Percentiles rank a stretch among this genome's conserved stretches.
Evolutionary conservation across 345 rosid species (phyloP).

Genomic region (Aurinia saxatilis): DNA sequence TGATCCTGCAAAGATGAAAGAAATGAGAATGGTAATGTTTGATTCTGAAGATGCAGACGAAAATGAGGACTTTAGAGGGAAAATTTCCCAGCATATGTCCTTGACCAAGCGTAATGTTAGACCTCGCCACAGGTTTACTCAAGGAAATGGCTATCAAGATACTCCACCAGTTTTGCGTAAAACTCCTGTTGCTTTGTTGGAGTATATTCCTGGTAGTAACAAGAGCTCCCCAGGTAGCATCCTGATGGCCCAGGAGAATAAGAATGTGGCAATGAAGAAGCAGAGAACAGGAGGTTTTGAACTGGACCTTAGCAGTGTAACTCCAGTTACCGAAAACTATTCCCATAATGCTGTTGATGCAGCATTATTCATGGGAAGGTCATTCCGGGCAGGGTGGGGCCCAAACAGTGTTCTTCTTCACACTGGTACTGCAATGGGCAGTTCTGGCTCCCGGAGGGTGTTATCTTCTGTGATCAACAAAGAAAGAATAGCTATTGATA

Average conservation of each 20-base stretch:
- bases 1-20: slow-evolving; percentile 77
- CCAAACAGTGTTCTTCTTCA: slow-evolving; percentile 93
- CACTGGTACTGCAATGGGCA: slow-evolving; percentile 55
- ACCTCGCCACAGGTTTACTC: slow-evolving; percentile 39
- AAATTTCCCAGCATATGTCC: slow-evolving; percentile 37
- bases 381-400: slow-evolving; percentile 99
- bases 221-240: slow-evolving; percentile 49
- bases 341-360: slow-evolving; percentile 83
- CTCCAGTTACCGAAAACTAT: slow-evolving; percentile 62
- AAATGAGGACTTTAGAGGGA: slow-evolving; percentile 31
- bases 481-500: slow-evolving; percentile 83
- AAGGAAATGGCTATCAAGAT: slow-evolving; percentile 41
- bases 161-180: slow-evolving; percentile 47
- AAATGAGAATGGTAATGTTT: slow-evolving; percentile 94
- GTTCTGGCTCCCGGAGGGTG: slow-evolving; percentile 36
- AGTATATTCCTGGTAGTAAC: slow-evolving; percentile 55
- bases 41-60: slow-evolving; percentile 54
- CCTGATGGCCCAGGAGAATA: slow-evolving; percentile 70
- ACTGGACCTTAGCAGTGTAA: slow-evolving; percentile 56
- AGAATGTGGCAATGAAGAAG: slow-evolving; percentile 45
- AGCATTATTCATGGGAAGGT: slow-evolving; percentile 91
- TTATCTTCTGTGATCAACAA: slow-evolving; percentile 68
- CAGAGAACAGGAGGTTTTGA: slow-evolving; percentile 58
- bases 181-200: slow-evolving; percentile 71
- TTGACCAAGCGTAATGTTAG: slow-evolving; percentile 38